A percentile compares a stretch with the other conserved stretches of the same genome.
These are phyloP conservation scores for Arctium lappa DNA, from an alignment of 129 eudicot genomes.

Conservation along the genomic window DNA sequence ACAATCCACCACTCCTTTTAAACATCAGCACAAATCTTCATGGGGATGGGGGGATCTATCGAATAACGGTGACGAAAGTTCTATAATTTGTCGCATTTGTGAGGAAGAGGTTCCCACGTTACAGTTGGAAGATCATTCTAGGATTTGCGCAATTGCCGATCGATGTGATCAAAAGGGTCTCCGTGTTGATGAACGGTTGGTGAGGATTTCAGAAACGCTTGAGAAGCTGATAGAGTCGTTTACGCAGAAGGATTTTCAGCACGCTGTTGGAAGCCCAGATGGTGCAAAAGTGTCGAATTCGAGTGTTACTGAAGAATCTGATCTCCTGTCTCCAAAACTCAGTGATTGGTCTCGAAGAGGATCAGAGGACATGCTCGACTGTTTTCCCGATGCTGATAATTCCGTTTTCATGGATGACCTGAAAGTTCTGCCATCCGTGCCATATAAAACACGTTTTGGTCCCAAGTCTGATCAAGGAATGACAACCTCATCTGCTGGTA, in stretches of 20 bases:
- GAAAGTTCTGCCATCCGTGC: conserved; percentile 68
- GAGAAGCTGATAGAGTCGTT: conserved; percentile 83
- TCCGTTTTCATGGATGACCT: conserved; percentile 62
- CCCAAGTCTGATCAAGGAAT: conserved; percentile 96
- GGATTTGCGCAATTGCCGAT: conserved; percentile 93
- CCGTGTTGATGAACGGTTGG: conserved; percentile 79
- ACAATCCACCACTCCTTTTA: conserved; percentile 40
- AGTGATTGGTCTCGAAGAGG: conserved; percentile 99
- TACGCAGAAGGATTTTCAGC: conserved; percentile 67
- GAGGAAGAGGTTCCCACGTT: conserved; percentile 94
- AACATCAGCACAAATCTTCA: conserved; percentile 80
- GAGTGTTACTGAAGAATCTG: conserved; percentile 84
- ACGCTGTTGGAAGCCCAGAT: conserved; percentile 72
- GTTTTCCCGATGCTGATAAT: conserved; percentile 75
- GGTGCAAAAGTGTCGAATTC: conserved; percentile 80
- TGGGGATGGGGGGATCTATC: conserved; percentile 98
- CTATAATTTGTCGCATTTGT: conserved; percentile 94
- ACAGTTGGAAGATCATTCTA: conserved; percentile 96
- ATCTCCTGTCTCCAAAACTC: conserved; percentile 71
- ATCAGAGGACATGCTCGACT: conserved; percentile 95
- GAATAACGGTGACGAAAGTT: conserved; percentile 56
- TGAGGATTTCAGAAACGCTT: conserved; percentile 75
- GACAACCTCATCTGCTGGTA: conserved; percentile 95
- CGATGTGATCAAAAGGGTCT: conserved; percentile 93
- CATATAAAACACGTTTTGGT: conserved; percentile 89